A percentile compares a stretch with the other conserved stretches of the same genome.
Evolutionary conservation across 169 alveolate genomes (phyloP).

Genomic region (Cryptosporidium andersoni): DNA sequence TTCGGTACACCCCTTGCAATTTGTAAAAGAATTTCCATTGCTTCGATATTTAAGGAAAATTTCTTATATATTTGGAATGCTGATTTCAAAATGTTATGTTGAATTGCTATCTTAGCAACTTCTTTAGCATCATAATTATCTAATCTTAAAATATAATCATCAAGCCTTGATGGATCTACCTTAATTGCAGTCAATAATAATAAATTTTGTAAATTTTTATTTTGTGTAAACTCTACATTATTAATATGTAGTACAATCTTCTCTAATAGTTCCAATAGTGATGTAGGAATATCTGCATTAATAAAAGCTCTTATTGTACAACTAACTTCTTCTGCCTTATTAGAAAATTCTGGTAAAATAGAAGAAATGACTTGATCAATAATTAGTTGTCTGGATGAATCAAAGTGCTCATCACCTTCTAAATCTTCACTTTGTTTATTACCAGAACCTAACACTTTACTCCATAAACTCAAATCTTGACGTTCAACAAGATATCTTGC

Average conservation of each 20-base stretch:
- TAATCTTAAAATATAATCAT: constrained; percentile 95
- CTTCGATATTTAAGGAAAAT: constrained; percentile 89
- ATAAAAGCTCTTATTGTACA: constrained; percentile 95
- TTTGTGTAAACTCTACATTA: constrained; percentile 92
- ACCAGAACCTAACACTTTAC: constrained; percentile 87
- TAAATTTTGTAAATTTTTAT: constrained; percentile 94
- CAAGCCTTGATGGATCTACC: constrained; percentile 89
- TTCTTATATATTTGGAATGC: constrained; percentile 93
- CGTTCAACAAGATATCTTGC: constrained; percentile 97
- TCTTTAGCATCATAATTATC: constrained; percentile 96
- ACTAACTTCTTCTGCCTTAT: constrained; percentile 90
- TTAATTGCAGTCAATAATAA: constrained; percentile 92
- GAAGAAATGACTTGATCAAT: constrained; percentile 95
- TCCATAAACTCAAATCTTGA: constrained; percentile 95
- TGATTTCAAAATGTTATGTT: constrained; percentile 85
- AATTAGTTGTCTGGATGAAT: constrained; percentile 85
- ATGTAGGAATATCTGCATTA: constrained; percentile 94
- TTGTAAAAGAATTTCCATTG: constrained; percentile 91
- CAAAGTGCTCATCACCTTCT: too few relatives aligned
- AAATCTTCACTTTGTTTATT: constrained; percentile 82
- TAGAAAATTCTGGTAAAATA: constrained; percentile 95
- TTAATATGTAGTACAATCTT: constrained; percentile 92
- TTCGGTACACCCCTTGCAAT: constrained; percentile 7
- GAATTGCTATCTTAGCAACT: constrained; percentile 92
- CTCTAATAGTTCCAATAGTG: constrained; percentile 93